These are phyloP conservation scores for Linaria vulgaris DNA, from an alignment of 257 asterid species.

Conservation along the genomic window DNA sequence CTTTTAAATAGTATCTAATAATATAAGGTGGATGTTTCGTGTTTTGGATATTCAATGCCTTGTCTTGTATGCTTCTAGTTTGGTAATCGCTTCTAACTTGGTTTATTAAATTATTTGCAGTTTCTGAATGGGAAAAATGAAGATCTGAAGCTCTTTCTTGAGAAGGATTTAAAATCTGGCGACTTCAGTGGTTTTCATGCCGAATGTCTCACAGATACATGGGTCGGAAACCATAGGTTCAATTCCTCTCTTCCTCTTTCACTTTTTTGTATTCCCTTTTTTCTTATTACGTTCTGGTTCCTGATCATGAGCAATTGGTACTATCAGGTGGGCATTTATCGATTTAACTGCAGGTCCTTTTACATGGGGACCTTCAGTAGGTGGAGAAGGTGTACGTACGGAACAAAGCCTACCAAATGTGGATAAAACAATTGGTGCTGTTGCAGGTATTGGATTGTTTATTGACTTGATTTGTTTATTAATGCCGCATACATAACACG, in stretches of 20 bases:
- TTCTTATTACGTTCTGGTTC: conserved; percentile 14
- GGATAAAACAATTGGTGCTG: conserved; percentile 90
- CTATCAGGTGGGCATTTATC: conserved; percentile 90
- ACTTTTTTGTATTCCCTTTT: neutral
- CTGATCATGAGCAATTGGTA: conserved; percentile 23
- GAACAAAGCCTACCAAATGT: conserved; percentile 91
- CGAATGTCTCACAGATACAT: conserved; percentile 89
- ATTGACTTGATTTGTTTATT: conserved; percentile 19
- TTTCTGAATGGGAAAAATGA: conserved; percentile 69
- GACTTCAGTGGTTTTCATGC: conserved; percentile 76
- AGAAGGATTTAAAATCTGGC: conserved; percentile 79
- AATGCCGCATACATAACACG: conserved; percentile 7
- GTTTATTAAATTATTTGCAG: conserved; percentile 39
- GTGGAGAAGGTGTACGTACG: conserved; percentile 99
- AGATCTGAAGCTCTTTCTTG: conserved; percentile 60
- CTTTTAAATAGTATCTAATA: conserved; percentile 15
- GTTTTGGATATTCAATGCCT: conserved; percentile 20
- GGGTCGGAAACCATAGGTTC: conserved; percentile 90
- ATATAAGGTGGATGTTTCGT: conserved; percentile 18
- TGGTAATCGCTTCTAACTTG: neutral
- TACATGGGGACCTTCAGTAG: conserved; percentile 99
- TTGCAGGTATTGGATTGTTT: conserved; percentile 59
- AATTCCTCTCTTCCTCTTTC: conserved; percentile 3
- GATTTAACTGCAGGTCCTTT: conserved; percentile 98
- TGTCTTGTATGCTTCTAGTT: conserved; percentile 27